phyloP scores from a whole-genome alignment of 2,329 filamentous ascomycete genomes.

The Ophiobolus disseminans region DNA sequence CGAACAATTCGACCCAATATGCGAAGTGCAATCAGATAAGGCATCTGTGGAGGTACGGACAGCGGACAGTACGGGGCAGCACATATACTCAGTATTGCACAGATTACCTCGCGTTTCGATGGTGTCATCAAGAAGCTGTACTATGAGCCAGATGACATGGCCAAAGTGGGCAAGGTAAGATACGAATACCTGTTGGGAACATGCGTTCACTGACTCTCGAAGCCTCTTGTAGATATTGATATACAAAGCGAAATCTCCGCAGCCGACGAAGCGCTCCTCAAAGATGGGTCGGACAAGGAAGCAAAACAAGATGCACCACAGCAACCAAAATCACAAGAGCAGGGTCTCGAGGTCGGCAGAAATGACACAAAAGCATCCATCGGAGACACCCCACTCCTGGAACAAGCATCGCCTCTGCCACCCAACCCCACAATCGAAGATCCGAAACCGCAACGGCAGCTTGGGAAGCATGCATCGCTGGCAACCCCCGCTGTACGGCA shows the following conservation, averaged over 20 bases:
- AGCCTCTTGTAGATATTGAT: slow-evolving; percentile 94
- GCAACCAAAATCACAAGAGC: slow-evolving; percentile 20
- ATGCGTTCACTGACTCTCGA: slow-evolving; percentile 24
- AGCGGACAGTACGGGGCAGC: neutral
- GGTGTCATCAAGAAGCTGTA: slow-evolving; percentile 96
- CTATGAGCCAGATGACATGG: slow-evolving; percentile 96
- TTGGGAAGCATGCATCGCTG: slow-evolving; percentile 73
- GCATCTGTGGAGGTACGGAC: slow-evolving; percentile 67
- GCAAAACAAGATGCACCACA: slow-evolving; percentile 26
- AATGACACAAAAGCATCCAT: slow-evolving; percentile 43
- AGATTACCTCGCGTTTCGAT: slow-evolving; percentile 95
- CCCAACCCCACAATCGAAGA: slow-evolving; percentile 25
- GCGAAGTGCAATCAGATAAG: slow-evolving; percentile 98
- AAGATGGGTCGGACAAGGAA: slow-evolving; percentile 42
- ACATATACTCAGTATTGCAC: slow-evolving; percentile 15
- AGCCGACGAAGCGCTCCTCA: slow-evolving; percentile 60
- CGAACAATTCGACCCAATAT: slow-evolving; percentile 97
- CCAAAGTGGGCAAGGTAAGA: slow-evolving; percentile 78
- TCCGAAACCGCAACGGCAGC: slow-evolving; percentile 38
- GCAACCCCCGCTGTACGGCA: slow-evolving; percentile 94
- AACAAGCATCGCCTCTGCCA: slow-evolving; percentile 27
- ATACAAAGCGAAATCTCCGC: slow-evolving; percentile 78
- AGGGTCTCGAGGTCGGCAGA: slow-evolving; percentile 38
- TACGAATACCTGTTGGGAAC: neutral
- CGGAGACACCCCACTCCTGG: slow-evolving; percentile 20